These are phyloP conservation scores for Penicillium glabrum DNA, from an alignment of 2,329 filamentous ascomycete species.

Conservation along the genomic window DNA sequence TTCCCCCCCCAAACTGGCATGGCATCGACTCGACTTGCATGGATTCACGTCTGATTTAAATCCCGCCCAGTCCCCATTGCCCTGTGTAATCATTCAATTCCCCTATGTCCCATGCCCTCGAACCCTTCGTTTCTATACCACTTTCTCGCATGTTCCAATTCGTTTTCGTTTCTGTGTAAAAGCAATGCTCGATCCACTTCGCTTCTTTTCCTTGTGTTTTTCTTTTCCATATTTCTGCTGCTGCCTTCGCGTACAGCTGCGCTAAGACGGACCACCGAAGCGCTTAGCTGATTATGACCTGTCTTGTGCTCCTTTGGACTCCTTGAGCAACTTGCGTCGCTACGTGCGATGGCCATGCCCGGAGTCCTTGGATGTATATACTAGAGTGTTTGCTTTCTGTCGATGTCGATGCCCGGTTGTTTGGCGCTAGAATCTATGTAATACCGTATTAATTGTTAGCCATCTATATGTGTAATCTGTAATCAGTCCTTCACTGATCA, in stretches of 20 bases:
- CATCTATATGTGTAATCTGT: background rate
- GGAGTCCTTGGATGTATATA: constrained; percentile 18
- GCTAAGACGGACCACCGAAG: constrained; percentile 2
- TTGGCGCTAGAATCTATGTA: constrained; percentile 36
- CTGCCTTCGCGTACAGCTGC: constrained; percentile 17
- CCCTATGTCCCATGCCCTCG: constrained; percentile 5
- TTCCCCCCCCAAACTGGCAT: constrained; percentile 14
- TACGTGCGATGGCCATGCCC: background rate
- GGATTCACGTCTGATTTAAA: background rate
- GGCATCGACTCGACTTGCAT: background rate
- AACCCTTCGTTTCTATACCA: constrained; percentile 25
- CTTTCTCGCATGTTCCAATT: constrained; percentile 22
- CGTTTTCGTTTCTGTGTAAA: constrained; percentile 19
- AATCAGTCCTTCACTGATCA: background rate
- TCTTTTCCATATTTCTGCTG: background rate
- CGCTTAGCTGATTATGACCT: constrained; percentile 21
- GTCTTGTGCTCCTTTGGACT: constrained; percentile 1
- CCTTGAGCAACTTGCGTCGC: background rate
- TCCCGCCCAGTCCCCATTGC: background rate
- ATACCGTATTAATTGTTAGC: constrained; percentile 17
- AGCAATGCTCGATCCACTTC: constrained; percentile 19
- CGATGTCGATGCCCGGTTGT: constrained; percentile 18
- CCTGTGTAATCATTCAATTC: constrained; percentile 4
- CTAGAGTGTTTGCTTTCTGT: constrained; percentile 24
- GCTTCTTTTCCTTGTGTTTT: constrained; percentile 16